Evolutionary conservation across 2,329 filamentous ascomycete species (phyloP), one percentile per base, ranked within the genome.

Genomic region (Clonostachys solani): DNA sequence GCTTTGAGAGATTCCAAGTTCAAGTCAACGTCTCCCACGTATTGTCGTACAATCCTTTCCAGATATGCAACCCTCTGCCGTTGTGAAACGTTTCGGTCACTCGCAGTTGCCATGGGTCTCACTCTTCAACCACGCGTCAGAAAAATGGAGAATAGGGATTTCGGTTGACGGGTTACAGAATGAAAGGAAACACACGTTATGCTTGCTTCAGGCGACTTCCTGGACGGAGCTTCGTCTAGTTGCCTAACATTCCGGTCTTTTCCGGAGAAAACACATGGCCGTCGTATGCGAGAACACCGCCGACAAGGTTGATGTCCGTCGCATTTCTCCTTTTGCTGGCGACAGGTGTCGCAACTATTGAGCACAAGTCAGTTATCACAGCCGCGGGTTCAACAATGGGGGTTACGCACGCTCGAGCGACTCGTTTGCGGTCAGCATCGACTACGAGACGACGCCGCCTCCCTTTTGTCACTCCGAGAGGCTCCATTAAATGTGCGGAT

Each of bases 311-410:
- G 65, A 43, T 75, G 76, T 42, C 75, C 77, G 53, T 79, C 75
- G 53, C 76, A 80, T 60, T 78, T 78, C 58, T 80, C 76, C 55
- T 80, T 80, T 48, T 75, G 69, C 50, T 74, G 68, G 50, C 75
- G 74, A 58, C 75, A 80, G 46, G 71, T 72, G 55, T 78, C 74
- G 55, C 76, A 80, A 49, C 76, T 79, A 4, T 29, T 29, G 23
- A 29, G 8, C 23, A 29, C 9, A 3, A 4, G 23, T 29, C 10
- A 29, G 23, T 29, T 29, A 10, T 10, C 23, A 13, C n/a, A 36
- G 36, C 16, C 19, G 13, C 10, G 9, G 23, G 23, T 10, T 8
- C 8, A 10, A 10, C 23, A 29, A 29, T 29, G 23, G 9, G 23
- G 9, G 45, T 33, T 34, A 48, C 55, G 46, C 50, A 60, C 58